Base-by-base conservation (phyloP, 257 asterid species). In the Paraleonurus japonicus region DNA sequence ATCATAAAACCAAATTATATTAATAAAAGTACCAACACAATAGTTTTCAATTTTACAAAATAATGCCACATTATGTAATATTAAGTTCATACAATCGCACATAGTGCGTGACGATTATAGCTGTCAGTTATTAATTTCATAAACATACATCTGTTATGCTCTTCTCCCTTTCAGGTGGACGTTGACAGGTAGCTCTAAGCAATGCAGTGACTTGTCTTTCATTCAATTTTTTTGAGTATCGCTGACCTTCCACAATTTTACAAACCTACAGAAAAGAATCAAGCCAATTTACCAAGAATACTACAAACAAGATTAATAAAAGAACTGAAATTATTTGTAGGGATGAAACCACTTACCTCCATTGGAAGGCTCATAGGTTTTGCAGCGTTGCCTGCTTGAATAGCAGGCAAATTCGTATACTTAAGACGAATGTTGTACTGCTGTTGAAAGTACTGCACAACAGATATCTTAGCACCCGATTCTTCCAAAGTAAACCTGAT, bases 151-250 rank as follows among this genome's bases (percentile, higher is more conserved):
- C 0, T 1, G 0, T n/a, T 5, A 93, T 89, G 65, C 61, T 77
- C 0, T 0, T 1, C 74, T 90, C 89, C 54, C 97, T 71, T 0
- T 47, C 73, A 0, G 0, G 0, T 4, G 98, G 97, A 5, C 98
- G 89, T 66, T 89, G 88, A 77, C 97, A 90, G 0, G 89, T 86
- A 2, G 97, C 98, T 68, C 2, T 84, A n/a, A 90, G 55, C 62
- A 93, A 50, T 2, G 79, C 84, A 23, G 87, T 71, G 5, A 93
- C 97, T 69, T 93, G 98, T 62, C 71, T 79, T 5, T 87, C 90
- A 69, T 84, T 89, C 57, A 93, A 22, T 75, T 69, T 86, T 45
- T 67, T 82, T 0, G 88, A 39, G 48, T 84, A 93, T 6, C 95
- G 62, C 17, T 93, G 98, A 1, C 96, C 96, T 5, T 23, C 73